Evolutionary conservation across 2,329 filamentous ascomycete genomes (phyloP), one percentile per base, ranked within the genome.

Genomic region (Colletotrichum caudatum): DNA sequence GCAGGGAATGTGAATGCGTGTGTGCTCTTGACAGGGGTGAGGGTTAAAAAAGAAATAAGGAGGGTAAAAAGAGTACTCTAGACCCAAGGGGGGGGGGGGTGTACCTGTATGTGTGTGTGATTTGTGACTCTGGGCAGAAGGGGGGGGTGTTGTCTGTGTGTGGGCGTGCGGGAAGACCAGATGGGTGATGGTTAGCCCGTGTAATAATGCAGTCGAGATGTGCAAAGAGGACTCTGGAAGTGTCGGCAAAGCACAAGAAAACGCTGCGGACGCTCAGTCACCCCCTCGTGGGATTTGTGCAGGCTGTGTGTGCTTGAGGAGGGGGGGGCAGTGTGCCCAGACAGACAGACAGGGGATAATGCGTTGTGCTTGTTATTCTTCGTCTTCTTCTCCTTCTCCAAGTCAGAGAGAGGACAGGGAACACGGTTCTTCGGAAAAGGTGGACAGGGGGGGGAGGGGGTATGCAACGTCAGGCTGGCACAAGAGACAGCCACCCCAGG

Each of bases 1-100:
- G 14, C 53, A n/a, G 54, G 54, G 35, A 20, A 35, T 39, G 37
- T 3, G 37, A 9, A 9, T 9, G 50, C 20, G 64, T 26, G 14
- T 41, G 46, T 33, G 62, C 11, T 46, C 2, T 46, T 46, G 18
- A 39, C 54, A 60, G 64, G 56, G 68, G 69, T 48, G 53, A 58
- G 64, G 64, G 69, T 60, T 48, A 57, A 20, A 46, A 71, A 71
- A 58, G 53, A 60, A 71, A 63, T 67, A 71, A 71, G 26, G 51
- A 62, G 65, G 60, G 54, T 63, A 53, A 60, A 67, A 60, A 71
- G 20, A 48, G 39, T 29, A 29, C 26, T 29, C 3, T 29, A 29
- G 26, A 29, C 4, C 16, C 6, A 23, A 53, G 37, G 26, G 37
- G 58, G 16, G 14, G 64, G 26, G n/a, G n/a, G n/a, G n/a, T n/a